These are phyloP conservation scores for Coniochaeta prunicola DNA, from an alignment of 2,329 filamentous ascomycete species.

Conservation along the genomic window DNA sequence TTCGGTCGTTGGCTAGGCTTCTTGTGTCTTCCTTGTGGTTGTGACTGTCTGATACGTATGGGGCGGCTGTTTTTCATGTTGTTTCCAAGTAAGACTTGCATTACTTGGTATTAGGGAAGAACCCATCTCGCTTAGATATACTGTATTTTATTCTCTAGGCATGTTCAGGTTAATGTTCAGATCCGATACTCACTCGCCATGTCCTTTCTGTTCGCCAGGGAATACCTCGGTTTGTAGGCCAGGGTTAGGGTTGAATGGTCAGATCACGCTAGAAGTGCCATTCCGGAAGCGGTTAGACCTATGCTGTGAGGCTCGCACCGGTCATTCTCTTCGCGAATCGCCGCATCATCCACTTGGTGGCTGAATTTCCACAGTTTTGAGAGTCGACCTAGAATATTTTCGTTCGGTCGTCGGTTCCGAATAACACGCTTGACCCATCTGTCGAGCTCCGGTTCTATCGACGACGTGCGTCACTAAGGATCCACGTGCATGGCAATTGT, in stretches of 20 bases:
- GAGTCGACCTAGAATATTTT: not conserved
- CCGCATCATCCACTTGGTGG: not conserved
- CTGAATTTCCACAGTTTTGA: not conserved
- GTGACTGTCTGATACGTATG: not conserved
- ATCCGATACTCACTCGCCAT: no score
- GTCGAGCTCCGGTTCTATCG: not conserved
- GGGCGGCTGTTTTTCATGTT: not conserved
- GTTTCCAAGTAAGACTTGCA: not conserved
- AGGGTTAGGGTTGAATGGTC: not conserved
- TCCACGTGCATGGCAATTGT: slow-evolving; percentile 1
- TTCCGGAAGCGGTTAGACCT: not conserved
- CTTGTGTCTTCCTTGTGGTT: not conserved
- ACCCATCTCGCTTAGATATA: not conserved
- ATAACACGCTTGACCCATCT: not conserved
- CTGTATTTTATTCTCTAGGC: not conserved
- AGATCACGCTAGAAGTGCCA: not conserved
- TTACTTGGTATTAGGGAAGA: not conserved
- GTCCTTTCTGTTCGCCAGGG: no score
- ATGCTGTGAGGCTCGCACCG: not conserved
- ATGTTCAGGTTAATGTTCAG: no score
- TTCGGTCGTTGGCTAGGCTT: not conserved
- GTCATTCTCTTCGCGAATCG: not conserved
- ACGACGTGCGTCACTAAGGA: not conserved
- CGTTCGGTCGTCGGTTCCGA: not conserved
- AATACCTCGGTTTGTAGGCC: not conserved